Evolutionary conservation across 805 yeast genomes (phyloP).

Genomic region (Candida hungchunana): DNA sequence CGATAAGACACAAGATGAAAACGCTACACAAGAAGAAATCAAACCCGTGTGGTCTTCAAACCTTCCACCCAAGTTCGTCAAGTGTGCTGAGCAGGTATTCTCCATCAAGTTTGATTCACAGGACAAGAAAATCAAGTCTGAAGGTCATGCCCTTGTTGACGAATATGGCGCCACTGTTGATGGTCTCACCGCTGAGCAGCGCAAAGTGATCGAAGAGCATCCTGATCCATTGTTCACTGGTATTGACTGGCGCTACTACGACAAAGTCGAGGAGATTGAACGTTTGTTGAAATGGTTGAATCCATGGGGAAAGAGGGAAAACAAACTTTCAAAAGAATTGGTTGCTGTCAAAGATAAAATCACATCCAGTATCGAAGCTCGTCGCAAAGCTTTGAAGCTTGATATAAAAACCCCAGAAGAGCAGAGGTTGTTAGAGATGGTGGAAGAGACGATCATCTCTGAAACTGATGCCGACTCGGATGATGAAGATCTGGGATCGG

Average conservation of each 20-base stretch:
- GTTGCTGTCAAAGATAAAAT: constrained; percentile 48
- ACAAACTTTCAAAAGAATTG: constrained; percentile 59
- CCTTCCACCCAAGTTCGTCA: constrained; percentile 22
- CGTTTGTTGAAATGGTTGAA: constrained; percentile 61
- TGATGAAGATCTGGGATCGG: constrained; percentile 17
- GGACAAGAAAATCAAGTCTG: constrained; percentile 53
- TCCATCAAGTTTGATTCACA: constrained; percentile 30
- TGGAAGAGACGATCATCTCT: constrained; percentile 34
- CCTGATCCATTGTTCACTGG: constrained; percentile 50
- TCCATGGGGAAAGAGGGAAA: constrained; percentile 72
- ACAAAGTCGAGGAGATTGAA: constrained; percentile 53
- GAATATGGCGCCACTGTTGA: constrained; percentile 32
- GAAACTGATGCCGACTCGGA: constrained; percentile 30
- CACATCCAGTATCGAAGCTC: constrained; percentile 49
- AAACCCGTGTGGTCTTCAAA: constrained; percentile 6
- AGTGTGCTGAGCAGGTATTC: constrained; percentile 19
- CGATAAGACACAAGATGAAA: constrained; percentile 24
- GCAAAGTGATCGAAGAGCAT: constrained; percentile 66
- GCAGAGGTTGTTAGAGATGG: constrained; percentile 34
- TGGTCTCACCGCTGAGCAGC: constrained; percentile 32
- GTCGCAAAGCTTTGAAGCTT: constrained; percentile 50
- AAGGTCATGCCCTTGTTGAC: constrained; percentile 34
- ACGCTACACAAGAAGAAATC: constrained; percentile 23
- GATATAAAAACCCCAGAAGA: constrained; percentile 42
- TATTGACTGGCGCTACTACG: constrained; percentile 68